Percentiles rank a stretch among this genome's conserved stretches.
Conservation (phyloP, 208 protist genomes). For the Leishmania martiniquensis region DNA sequence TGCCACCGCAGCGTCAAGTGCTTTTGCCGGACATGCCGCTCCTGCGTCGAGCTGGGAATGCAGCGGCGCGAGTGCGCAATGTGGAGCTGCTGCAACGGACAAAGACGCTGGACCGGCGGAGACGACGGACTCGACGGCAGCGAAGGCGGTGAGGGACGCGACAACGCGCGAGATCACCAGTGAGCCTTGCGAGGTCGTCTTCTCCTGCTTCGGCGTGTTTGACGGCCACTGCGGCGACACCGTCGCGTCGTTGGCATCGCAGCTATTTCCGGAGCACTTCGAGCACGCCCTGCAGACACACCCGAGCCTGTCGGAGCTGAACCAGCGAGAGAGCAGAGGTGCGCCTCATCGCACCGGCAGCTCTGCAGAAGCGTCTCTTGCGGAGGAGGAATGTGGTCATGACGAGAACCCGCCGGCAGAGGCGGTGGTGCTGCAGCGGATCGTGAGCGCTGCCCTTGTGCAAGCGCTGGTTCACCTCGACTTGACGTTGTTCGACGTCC, state of each 20-base stretch:
- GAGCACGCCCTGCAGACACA: constrained; percentile 37
- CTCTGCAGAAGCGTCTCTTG: not conserved
- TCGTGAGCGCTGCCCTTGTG: constrained; percentile 64
- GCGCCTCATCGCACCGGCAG: not conserved
- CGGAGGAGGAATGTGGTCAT: not conserved
- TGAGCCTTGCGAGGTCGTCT: not conserved
- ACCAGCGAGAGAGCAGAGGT: not conserved
- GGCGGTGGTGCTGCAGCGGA: constrained; percentile 29
- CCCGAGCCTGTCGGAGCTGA: constrained; percentile 6
- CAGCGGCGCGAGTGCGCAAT: not conserved
- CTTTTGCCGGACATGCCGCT: not conserved
- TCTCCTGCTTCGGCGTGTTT: constrained; percentile 66
- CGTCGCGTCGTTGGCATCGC: constrained; percentile 48
- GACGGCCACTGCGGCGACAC: constrained; percentile 77
- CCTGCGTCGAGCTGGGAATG: not conserved
- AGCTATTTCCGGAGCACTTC: constrained; percentile 67
- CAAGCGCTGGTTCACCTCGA: constrained; percentile 76
- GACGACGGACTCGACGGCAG: not conserved
- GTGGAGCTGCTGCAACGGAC: not conserved
- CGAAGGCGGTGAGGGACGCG: not conserved
- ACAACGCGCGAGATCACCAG: not conserved
- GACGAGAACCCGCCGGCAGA: not conserved
- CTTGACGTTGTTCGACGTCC: constrained; percentile 53
- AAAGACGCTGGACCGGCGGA: not conserved
- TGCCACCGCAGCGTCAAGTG: not conserved